Base-by-base conservation (phyloP, 1,284 basidiomycete genomes). In the Termitomyces sp. region DNA sequence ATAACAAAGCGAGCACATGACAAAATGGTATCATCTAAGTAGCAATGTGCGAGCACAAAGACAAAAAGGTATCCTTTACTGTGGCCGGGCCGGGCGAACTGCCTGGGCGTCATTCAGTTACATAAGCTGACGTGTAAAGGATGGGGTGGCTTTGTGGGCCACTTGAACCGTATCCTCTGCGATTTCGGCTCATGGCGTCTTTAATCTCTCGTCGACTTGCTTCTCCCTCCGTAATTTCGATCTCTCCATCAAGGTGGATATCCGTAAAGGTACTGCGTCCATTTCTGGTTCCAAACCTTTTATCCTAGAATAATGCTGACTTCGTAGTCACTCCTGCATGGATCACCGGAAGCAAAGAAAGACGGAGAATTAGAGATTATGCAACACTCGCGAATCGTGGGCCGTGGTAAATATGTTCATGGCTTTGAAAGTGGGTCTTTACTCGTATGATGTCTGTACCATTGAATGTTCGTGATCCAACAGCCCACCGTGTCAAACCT, bases 321-420 rank as follows among this genome's bases (percentile, higher is more conserved):
- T 55, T 28, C 60, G 39, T 67, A 84, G 82, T 76, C 79, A 34
- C 63, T 84, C 45, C 68, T 84, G 58, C 82, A 84, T 62, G 94
- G 94, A 38, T 93, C 91, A 42, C 85, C 86, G 53, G 84, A 92
- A 65, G 94, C 93, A 47, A 88, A 90, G 73, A 77, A 82, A 64
- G 90, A 86, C 57, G 89, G 92, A 36, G 90, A 94, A 45, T 71
- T 84, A 34, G 84, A 88, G 58, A 70, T 79, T 50, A 79, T 83
- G 57, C 92, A 94, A 65, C 92, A 96, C 69, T 93, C 90, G 7
- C 82, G 82, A 65, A 71, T 92, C 3, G 87, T 96, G 48, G 94
- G 89, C 40, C 78, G 93, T 55, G 90, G 91, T 47, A 93, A 94
- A 75, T 90, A 91, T 65, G 77, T 90, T 30, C 93, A 96, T 70